A percentile compares a stretch with the other conserved stretches of the same genome.
phyloP scores from a whole-genome alignment of 192 early-diverging fungal genomes.

The Geranomyces variabilis region DNA sequence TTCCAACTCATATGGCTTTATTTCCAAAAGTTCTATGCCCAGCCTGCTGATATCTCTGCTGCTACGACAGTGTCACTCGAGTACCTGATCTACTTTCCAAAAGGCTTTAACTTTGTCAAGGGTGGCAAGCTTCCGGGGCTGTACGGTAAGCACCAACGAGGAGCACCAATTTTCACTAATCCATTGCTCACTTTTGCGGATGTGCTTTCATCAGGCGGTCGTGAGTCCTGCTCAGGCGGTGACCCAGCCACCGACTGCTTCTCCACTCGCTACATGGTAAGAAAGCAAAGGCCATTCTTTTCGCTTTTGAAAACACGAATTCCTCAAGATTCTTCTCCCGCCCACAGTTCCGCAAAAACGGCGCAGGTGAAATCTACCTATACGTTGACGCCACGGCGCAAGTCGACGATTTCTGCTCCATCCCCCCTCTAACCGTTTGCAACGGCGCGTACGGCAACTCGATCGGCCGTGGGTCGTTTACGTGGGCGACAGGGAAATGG shows the following conservation, averaged over 20 bases:
- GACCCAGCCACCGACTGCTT: constrained; percentile 58
- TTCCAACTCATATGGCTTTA: background rate
- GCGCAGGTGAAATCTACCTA: constrained; percentile 58
- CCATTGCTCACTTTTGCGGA: too few relatives aligned
- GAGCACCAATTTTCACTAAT: too few relatives aligned
- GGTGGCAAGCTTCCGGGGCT: constrained; percentile 67
- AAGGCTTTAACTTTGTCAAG: constrained; percentile 55
- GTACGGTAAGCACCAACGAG: constrained; percentile 51
- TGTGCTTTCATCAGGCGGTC: constrained; percentile 35
- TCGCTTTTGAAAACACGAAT: background rate
- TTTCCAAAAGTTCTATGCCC: constrained; percentile 24
- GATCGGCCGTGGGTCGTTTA: constrained; percentile 54
- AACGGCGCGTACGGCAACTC: constrained; percentile 50
- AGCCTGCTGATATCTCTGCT: constrained; percentile 27
- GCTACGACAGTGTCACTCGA: constrained; percentile 45
- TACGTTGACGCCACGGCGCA: constrained; percentile 35
- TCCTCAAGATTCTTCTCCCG: background rate
- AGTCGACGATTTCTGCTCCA: constrained; percentile 26
- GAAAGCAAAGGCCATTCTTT: background rate
- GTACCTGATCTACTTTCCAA: constrained; percentile 50
- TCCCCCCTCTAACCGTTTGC: constrained; percentile 53
- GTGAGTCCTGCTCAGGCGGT: constrained; percentile 51
- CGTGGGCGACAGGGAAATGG: constrained; percentile 53
- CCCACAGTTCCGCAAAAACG: constrained; percentile 49
- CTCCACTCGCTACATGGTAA: constrained; percentile 56